Evolutionary conservation across 148 eudicot species (phyloP), one percentile per base, ranked within the genome.

Genomic region (Chenopodium formosanum): DNA sequence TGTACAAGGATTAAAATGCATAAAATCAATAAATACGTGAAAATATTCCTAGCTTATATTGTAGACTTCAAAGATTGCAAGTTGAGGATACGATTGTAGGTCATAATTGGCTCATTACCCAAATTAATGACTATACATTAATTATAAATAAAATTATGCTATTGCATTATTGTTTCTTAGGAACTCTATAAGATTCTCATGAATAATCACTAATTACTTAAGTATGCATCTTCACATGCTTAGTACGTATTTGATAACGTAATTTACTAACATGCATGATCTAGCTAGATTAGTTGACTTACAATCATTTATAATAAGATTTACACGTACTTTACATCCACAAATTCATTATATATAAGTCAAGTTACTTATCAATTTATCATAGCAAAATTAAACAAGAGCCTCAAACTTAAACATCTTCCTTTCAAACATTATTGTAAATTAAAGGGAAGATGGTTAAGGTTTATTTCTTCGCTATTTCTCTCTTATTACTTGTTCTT

Each of bases 231-330:
- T 19, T 75, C 64, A 75, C 65, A 67, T 75, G 16, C 56, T 78
- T 78, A 72, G 78, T 73, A 79, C 86, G 48, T 79, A 48, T 81
- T 78, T 67, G 32, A 77, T 34, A 68, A 44, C 81, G 60, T 77
- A 44, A 63, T 10, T 72, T 3, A 68, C 62, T 69, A 34, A 77
- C 27, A 58, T 20, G 78, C 53, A 60, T 75, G 29, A 74, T 73
- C 70, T 73, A 78, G 23, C 72, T 16, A 65, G 1, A 62, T 47
- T 63, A 56, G 82, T 78, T 74, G 84, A 78, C 87, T 78, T 81
- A 68, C 58, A 66, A 80, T 80, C 77, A 81, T 79, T 50, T 23
- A 56, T 79, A 58, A 79, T 27, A 75, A 52, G 75, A 76, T 23
- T 22, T 65, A 34, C 8, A 40, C 44, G 44, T 50, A 75, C 13